Percentiles rank a stretch among this genome's conserved stretches.
phyloP scores from a whole-genome alignment of 2,329 filamentous ascomycete genomes.

The Alternaria conjuncta region DNA sequence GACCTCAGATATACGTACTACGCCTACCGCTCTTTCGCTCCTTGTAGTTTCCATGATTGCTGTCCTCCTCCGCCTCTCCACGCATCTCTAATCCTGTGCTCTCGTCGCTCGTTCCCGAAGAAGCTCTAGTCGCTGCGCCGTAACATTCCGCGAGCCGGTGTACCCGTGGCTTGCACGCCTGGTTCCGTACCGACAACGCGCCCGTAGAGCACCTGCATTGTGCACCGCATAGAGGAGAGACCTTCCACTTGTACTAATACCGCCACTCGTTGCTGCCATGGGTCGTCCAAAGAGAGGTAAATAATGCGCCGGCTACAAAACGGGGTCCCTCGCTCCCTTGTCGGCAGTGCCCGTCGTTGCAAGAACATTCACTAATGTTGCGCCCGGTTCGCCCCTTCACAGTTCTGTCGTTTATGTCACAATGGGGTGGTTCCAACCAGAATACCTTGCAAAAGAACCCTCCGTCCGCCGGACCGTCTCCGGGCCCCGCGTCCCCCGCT shows the following conservation, averaged over 20 bases:
- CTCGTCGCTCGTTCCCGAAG: constrained; percentile 33
- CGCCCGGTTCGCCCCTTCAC: constrained; percentile 31
- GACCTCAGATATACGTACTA: constrained; percentile 18
- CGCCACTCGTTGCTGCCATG: constrained; percentile 35
- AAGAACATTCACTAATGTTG: constrained; percentile 35
- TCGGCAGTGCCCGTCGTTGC: constrained; percentile 5
- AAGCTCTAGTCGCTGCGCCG: constrained; percentile 2
- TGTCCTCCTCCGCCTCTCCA: background rate
- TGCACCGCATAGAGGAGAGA: constrained; percentile 13
- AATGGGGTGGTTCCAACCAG: constrained; percentile 64
- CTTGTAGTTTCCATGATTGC: background rate
- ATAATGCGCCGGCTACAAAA: constrained; percentile 16
- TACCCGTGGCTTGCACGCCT: constrained; percentile 42
- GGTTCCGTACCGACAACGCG: constrained; percentile 24
- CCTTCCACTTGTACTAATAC: constrained; percentile 11
- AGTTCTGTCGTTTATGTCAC: constrained; percentile 91
- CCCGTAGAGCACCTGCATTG: constrained; percentile 21
- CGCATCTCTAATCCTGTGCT: constrained; percentile 15
- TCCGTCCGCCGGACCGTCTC: constrained; percentile 28
- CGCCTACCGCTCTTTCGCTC: constrained; percentile 14
- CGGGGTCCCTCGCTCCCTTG: constrained; percentile 9
- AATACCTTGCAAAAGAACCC: constrained; percentile 28
- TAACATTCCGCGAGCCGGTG: constrained; percentile 29
- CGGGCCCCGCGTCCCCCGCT: constrained; percentile 45
- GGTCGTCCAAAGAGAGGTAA: constrained; percentile 48